Base-by-base conservation (phyloP, 2,329 filamentous ascomycete genomes). In the Phoma sp. region DNA sequence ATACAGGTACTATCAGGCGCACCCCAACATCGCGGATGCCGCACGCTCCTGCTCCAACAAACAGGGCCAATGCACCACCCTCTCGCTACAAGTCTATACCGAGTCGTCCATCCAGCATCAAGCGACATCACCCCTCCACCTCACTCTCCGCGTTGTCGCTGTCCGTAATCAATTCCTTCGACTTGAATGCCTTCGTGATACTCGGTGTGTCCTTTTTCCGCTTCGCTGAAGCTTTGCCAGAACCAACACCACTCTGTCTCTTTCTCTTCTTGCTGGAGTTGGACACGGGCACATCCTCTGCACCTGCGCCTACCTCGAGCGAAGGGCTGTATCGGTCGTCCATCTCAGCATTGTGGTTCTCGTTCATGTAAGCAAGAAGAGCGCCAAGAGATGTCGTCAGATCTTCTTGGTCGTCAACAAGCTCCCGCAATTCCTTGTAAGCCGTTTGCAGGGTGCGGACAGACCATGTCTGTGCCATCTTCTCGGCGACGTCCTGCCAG, bases 401-500 rank as follows among this genome's bases (percentile, higher is more conserved):
- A 37, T 44, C 15, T 12, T 41, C 43, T 41, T 49, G 39, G 19
- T 38, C 21, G 3, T 61, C 62, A 2, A 60, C 49, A 8, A 60
- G 44, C n/a, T 58, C 41, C 6, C 62, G 43, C 9, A 69, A 44
- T 27, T 64, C 45, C 36, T 58, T 58, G 24, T 56, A 31, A 5
- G 61, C 74, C 17, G 51, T 48, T 38, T 71, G 51, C 57, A 74
- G 37, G 41, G 62, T 44, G 57, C 50, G 44, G 63, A 64, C 46
- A 54, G 70, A 49, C 57, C 63, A 67, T 4, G 27, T 36, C 1
- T 52, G 51, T 6, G 44, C 31, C 58, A 46, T 48, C 5, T 21
- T 36, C 25, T 51, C 27, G 7, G 45, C 53, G 3, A 61, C 22
- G 19, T 56, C 56, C 4, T 59, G 67, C 75, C 76, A 78, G 13